Percentiles rank a stretch among this genome's conserved stretches.
These are phyloP conservation scores for Heliocybe sulcata DNA, from an alignment of 1,284 basidiomycete species.

Conservation along the genomic window DNA sequence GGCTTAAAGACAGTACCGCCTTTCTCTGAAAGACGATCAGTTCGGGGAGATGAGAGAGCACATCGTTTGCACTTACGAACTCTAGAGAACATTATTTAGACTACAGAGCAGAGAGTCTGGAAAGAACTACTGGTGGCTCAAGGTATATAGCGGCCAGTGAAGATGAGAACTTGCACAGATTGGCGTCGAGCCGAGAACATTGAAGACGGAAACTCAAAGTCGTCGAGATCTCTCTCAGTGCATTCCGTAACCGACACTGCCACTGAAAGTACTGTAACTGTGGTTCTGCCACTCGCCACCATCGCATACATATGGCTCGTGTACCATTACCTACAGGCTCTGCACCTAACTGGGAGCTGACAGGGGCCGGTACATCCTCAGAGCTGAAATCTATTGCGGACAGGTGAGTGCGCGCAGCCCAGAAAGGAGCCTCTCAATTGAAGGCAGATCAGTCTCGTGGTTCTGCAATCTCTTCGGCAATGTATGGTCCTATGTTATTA, in stretches of 20 bases:
- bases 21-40: constrained; percentile 43
- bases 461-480: constrained; percentile 60
- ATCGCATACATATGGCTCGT: too few relatives aligned
- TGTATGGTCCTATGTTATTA: constrained; percentile 32
- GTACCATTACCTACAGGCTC: constrained; percentile 22
- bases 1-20: constrained; percentile 64
- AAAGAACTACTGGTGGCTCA: too few relatives aligned
- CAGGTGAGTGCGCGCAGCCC: constrained; percentile 32
- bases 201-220: not conserved
- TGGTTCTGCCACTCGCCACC: not conserved
- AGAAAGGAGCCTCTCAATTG: not conserved
- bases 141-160: too few relatives aligned
- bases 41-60: not conserved
- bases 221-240: not conserved
- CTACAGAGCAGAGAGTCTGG: too few relatives aligned
- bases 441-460: constrained; percentile 27
- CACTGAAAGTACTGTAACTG: not conserved
- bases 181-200: too few relatives aligned
- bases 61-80: constrained; percentile 52
- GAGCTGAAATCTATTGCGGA: constrained; percentile 27
- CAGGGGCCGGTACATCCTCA: constrained; percentile 15
- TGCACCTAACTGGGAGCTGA: constrained; percentile 50
- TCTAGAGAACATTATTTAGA: constrained; percentile 66
- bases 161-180: too few relatives aligned
- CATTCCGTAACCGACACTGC: not conserved